Percentiles rank a stretch among this genome's conserved stretches.
Conservation (phyloP, 2,329 filamentous ascomycete species). For the Colletotrichum simmondsii region DNA sequence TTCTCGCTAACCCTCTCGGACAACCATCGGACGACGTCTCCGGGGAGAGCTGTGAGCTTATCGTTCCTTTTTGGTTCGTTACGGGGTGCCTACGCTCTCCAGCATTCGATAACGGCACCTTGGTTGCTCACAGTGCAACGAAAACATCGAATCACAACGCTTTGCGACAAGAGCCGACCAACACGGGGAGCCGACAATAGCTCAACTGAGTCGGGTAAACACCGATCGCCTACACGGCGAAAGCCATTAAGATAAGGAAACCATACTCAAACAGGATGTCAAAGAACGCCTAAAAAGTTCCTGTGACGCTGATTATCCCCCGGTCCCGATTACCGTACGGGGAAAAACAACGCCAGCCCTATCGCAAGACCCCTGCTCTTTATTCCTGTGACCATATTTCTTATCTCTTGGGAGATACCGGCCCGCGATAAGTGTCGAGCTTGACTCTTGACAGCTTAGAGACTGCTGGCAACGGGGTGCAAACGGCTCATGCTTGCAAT, state of each 20-base stretch:
- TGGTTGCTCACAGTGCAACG: conserved; percentile 18
- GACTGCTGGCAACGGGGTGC: background rate
- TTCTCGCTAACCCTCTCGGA: background rate
- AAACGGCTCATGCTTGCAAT: background rate
- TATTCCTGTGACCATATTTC: conserved; percentile 9
- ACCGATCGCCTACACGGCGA: background rate
- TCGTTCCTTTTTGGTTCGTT: conserved; percentile 15
- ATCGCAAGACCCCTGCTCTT: background rate
- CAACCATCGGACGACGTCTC: conserved; percentile 8
- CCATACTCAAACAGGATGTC: background rate
- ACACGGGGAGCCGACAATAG: background rate
- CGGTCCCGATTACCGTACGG: background rate
- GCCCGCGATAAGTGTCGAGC: background rate
- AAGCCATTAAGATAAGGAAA: conserved; percentile 6
- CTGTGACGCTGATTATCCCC: background rate
- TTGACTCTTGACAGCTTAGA: background rate
- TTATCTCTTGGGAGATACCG: conserved; percentile 24
- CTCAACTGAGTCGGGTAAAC: background rate
- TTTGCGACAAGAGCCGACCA: background rate
- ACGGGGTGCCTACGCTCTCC: background rate
- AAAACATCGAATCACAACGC: conserved; percentile 2
- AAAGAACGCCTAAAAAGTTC: background rate
- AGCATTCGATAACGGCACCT: conserved; percentile 11
- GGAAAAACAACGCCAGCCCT: background rate
- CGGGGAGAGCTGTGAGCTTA: conserved; percentile 26